Base-by-base conservation (phyloP, 371 early-diverging fungal genomes). In the Smittium culicis region DNA sequence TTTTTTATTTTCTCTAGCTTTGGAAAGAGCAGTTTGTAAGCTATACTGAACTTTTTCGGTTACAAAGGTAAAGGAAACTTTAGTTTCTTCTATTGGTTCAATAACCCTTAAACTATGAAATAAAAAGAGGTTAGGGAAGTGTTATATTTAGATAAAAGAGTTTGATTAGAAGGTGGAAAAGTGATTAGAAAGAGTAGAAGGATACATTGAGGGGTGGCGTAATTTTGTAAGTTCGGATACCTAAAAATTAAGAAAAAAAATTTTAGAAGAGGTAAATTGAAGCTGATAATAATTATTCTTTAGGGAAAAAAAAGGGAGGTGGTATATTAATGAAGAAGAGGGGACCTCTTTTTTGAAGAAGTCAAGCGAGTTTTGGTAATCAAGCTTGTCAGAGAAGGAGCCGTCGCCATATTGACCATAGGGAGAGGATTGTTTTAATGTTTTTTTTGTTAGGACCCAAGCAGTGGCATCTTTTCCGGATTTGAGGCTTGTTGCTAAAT, bases 71-170 rank as follows among this genome's bases (percentile, higher is more conserved):
- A 92, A 79, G 0, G 82, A 79, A 31, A 81, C 77, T 62, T 87
- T 81, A 5, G 88, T 84, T 62, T 92, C 91, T 31, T 84, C 86
- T 20, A 90, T 73, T 1, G 91, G 88, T 65, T 92, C 93, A 2
- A 88, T 84, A 17, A 92, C 86, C 71, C 88, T 89, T 57, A 92
- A 59, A 11, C 45, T 45, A 45, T 11, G 20, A 45, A 45, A 45
- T 45, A 20, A 11, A 11, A 20, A 45, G 45, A 45, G 20, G 5
- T n/a, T n/a, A n/a, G n/a, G n/a, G n/a, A n/a, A n/a, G n/a, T n/a
- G n/a, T n/a, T n/a, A n/a, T 11, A 45, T 45, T 45, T 11, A 11
- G 45, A 45, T 11, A 11, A 45, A 45, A 45, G 20, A 20, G 45
- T 11, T 11, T 45, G 45, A 45, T 45, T 11, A 45, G 20, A 11